These are phyloP conservation scores for Lactuca sativa DNA, from an alignment of 129 eudicot genomes.

Conservation along the genomic window DNA sequence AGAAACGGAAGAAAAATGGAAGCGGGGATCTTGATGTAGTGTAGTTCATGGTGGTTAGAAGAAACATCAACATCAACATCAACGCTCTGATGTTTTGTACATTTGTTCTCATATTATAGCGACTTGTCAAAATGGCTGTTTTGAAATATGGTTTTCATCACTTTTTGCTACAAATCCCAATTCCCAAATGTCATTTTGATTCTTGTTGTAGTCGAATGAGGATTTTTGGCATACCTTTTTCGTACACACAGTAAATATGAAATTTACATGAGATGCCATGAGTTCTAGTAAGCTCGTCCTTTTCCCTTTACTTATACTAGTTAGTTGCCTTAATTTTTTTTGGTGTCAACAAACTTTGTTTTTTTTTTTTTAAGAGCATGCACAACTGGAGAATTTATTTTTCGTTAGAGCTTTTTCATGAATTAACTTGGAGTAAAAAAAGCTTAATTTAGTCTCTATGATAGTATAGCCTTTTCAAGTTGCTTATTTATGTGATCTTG, in stretches of 20 bases:
- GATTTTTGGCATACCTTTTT: background rate
- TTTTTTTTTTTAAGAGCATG: too few species aligned
- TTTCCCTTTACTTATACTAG: too few species aligned
- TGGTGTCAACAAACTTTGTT: too few species aligned
- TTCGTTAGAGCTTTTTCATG: too few species aligned
- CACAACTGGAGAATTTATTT: too few species aligned
- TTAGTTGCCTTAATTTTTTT: too few species aligned
- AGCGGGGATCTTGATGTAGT: slow-evolving; percentile 10
- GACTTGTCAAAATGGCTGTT: slow-evolving; percentile 23
- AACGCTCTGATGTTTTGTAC: slow-evolving; percentile 16
- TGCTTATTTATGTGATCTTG: too few species aligned
- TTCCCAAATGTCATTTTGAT: slow-evolving; percentile 16
- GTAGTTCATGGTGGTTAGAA: slow-evolving; percentile 22
- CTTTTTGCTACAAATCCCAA: slow-evolving; percentile 18
- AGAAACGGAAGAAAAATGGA: slow-evolving; percentile 28
- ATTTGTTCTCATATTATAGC: slow-evolving; percentile 22
- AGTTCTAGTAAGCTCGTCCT: background rate
- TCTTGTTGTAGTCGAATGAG: background rate
- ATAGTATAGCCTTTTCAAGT: too few species aligned
- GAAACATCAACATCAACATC: background rate
- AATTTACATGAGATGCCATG: background rate
- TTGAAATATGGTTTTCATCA: slow-evolving; percentile 6
- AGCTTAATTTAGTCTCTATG: too few species aligned
- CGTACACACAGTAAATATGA: background rate
- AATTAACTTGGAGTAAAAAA: too few species aligned